phyloP scores from a whole-genome alignment of 371 early-diverging fungal genomes.

The Smittium culicis region DNA sequence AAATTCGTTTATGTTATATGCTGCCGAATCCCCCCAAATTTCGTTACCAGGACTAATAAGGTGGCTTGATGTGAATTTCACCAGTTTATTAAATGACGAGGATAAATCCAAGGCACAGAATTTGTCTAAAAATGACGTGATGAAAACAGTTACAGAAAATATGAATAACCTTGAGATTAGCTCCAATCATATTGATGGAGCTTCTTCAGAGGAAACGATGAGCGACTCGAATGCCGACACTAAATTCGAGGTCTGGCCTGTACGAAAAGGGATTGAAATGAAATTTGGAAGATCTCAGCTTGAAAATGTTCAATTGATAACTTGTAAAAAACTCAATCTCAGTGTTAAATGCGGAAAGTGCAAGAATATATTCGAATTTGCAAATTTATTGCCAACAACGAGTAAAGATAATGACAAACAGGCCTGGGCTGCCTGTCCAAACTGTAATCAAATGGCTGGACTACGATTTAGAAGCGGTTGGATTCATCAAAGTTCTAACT shows the following conservation, averaged over 20 bases:
- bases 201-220: no score
- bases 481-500: conserved; percentile 37
- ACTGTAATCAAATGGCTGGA: conserved; percentile 48
- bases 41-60: conserved; percentile 28
- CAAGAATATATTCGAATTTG: conserved; percentile 42
- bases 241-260: conserved; percentile 14
- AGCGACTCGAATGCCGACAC: conserved; percentile 14
- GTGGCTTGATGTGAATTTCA: conserved; percentile 29
- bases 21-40: background rate
- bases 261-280: conserved; percentile 50
- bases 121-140: background rate
- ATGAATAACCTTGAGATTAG: no score
- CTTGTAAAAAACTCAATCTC: conserved; percentile 43
- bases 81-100: conserved; percentile 11
- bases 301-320: conserved; percentile 45
- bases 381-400: conserved; percentile 33
- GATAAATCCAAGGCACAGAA: conserved; percentile 13
- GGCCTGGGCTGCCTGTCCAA: conserved; percentile 47
- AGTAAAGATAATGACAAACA: conserved; percentile 30
- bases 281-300: conserved; percentile 42
- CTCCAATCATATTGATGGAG: no score
- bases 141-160: background rate
- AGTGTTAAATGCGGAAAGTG: conserved; percentile 58
- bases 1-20: background rate
- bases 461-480: conserved; percentile 41